Conservation (phyloP, 495 filamentous ascomycete species). For the Daldinia grandis region DNA sequence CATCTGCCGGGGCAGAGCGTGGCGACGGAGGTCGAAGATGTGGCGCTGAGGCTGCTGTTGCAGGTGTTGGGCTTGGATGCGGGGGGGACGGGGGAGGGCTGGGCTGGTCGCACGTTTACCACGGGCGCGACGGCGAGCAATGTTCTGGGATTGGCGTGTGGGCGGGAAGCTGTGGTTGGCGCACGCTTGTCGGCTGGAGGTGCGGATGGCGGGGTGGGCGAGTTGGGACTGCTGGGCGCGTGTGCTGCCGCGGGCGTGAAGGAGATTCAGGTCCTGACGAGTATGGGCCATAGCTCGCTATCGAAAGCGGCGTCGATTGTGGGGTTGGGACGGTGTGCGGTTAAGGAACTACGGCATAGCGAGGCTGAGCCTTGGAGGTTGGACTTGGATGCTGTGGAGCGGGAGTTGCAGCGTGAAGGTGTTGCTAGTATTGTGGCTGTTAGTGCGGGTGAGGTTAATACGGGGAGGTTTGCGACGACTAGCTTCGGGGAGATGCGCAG, state of each 20-base stretch:
- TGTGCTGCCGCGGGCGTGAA: conserved; percentile 68
- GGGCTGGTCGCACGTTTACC: conserved; percentile 76
- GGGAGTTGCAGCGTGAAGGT: conserved; percentile 56
- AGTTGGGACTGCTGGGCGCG: conserved; percentile 72
- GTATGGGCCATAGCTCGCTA: conserved; percentile 82
- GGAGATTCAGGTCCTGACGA: conserved; percentile 78
- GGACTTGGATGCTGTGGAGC: conserved; percentile 66
- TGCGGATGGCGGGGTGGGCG: conserved; percentile 59
- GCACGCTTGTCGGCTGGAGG: conserved; percentile 39
- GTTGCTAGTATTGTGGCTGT: conserved; percentile 77
- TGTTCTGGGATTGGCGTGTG: conserved; percentile 80
- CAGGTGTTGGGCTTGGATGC: conserved; percentile 67
- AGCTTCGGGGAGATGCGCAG: conserved; percentile 65
- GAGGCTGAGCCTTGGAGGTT: conserved; percentile 68
- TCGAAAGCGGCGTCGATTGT: conserved; percentile 82
- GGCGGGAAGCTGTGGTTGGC: conserved; percentile 70
- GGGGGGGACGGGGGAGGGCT: conserved; percentile 52
- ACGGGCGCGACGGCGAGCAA: conserved; percentile 91
- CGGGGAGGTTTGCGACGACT: conserved; percentile 78
- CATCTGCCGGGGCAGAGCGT: conserved; percentile 80
- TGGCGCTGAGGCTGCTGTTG: conserved; percentile 72
- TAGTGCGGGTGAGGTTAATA: conserved; percentile 91
- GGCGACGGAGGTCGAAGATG: conserved; percentile 76
- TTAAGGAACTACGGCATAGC: conserved; percentile 65
- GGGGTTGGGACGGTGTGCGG: conserved; percentile 76